phyloP scores from a whole-genome alignment of 768 basidiomycete genomes.

The Boletellus ananiceps region DNA sequence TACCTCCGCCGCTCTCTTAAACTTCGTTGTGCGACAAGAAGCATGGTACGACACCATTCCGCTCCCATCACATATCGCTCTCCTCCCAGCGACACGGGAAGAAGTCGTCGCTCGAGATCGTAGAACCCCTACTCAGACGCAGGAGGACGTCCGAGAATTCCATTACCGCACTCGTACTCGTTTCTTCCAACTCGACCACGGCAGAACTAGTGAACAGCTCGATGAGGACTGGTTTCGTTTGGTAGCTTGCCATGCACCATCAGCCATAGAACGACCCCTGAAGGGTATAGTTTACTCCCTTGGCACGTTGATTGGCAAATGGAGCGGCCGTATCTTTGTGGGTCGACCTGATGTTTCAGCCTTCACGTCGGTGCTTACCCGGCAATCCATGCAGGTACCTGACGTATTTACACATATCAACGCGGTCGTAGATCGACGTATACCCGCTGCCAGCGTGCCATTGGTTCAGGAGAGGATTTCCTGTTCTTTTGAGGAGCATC shows the following conservation, averaged over 20 bases:
- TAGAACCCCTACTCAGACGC: constrained; percentile 29
- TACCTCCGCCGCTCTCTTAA: constrained; percentile 38
- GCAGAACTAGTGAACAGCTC: constrained; percentile 27
- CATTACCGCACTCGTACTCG: constrained; percentile 34
- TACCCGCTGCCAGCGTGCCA: constrained; percentile 18
- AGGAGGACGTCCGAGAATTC: constrained; percentile 40
- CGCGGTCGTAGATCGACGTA: constrained; percentile 19
- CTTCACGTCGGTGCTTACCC: constrained; percentile 17
- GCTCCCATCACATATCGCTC: constrained; percentile 19
- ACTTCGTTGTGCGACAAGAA: constrained; percentile 36
- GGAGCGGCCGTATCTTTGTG: constrained; percentile 47
- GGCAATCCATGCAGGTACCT: constrained; percentile 20
- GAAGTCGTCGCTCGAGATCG: constrained; percentile 29
- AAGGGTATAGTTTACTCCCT: constrained; percentile 40
- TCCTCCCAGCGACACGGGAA: constrained; percentile 35
- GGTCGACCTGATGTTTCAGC: constrained; percentile 17
- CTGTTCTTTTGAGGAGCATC: constrained; percentile 43
- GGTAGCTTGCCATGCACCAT: constrained; percentile 39
- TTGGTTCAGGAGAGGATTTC: constrained; percentile 37
- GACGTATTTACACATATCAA: constrained; percentile 23
- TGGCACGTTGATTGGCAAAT: constrained; percentile 42
- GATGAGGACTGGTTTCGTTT: constrained; percentile 49
- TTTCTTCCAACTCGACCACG: constrained; percentile 20
- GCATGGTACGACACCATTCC: constrained; percentile 28
- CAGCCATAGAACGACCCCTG: constrained; percentile 32